These are phyloP conservation scores for Cryphonectria japonica DNA, from an alignment of 2,329 filamentous ascomycete genomes.

Conservation along the genomic window DNA sequence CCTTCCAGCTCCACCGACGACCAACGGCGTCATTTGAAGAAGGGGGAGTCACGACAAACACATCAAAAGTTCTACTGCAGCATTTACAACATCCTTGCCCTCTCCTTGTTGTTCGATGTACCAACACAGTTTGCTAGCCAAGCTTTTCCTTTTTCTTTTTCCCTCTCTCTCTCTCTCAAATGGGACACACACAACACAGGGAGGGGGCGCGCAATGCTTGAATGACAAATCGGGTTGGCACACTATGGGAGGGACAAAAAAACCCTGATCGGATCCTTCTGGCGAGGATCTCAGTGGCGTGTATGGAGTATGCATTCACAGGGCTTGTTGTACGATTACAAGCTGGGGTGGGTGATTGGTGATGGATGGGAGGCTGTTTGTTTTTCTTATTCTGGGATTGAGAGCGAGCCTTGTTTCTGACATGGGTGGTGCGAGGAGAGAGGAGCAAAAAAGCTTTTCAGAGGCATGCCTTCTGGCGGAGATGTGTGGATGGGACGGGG, in stretches of 20 bases:
- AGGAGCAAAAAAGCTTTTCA: not conserved
- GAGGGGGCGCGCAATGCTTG: constrained; percentile 21
- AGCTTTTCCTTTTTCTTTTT: constrained; percentile 1
- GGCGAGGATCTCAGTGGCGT: constrained; percentile 21
- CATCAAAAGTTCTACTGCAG: constrained; percentile 25
- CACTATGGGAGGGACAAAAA: not conserved
- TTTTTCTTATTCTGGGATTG: constrained; percentile 20
- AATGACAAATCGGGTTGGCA: constrained; percentile 27
- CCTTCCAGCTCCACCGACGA: constrained; percentile 25
- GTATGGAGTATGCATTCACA: constrained; percentile 21
- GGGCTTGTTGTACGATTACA: constrained; percentile 23
- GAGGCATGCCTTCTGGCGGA: not conserved
- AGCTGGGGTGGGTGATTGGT: constrained; percentile 3
- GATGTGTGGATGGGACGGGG: too few species aligned
- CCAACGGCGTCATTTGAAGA: constrained; percentile 21
- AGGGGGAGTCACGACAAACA: constrained; percentile 19
- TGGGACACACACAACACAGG: not conserved
- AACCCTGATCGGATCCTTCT: constrained; percentile 21
- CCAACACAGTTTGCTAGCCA: constrained; percentile 25
- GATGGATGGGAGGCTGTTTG: constrained; percentile 16
- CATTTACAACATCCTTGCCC: constrained; percentile 26
- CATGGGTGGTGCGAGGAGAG: not conserved
- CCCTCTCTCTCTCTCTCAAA: too few species aligned
- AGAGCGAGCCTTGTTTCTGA: constrained; percentile 25
- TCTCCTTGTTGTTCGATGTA: constrained; percentile 24